Percentiles rank a stretch among this genome's conserved stretches.
These are phyloP conservation scores for Anacardium occidentale DNA, from an alignment of 345 rosid genomes.

Conservation along the genomic window DNA sequence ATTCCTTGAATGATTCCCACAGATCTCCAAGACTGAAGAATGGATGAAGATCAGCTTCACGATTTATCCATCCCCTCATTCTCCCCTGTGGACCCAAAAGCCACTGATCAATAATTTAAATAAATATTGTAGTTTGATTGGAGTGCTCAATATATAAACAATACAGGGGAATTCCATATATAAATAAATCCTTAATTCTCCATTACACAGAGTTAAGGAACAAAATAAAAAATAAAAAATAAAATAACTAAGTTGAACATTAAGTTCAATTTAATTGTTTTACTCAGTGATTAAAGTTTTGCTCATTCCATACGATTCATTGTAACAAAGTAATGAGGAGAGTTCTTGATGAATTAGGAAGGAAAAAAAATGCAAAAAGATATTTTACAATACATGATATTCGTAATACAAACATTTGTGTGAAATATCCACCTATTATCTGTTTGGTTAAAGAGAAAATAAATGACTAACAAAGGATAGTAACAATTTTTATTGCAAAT, in stretches of 20 bases:
- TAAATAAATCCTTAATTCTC: neutral
- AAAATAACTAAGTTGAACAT: neutral
- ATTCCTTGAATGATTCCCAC: conserved; percentile 60
- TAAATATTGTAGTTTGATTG: neutral
- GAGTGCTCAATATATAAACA: neutral
- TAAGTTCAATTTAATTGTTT: neutral
- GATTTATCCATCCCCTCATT: conserved; percentile 26
- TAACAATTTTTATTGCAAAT: neutral
- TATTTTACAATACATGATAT: neutral
- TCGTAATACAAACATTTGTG: neutral
- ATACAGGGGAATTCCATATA: neutral
- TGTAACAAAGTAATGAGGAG: neutral
- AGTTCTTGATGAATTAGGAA: conserved; percentile 1
- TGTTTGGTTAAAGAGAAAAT: conserved; percentile 1
- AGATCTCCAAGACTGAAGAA: conserved; percentile 47
- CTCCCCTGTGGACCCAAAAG: conserved; percentile 29
- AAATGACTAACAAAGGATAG: neutral
- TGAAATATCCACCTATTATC: neutral
- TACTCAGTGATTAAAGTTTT: neutral
- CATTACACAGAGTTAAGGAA: neutral
- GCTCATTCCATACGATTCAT: neutral
- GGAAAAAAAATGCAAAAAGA: neutral
- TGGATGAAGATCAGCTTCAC: conserved; percentile 28
- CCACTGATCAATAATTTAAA: conserved; percentile 4
- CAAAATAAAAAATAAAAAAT: neutral